Conservation (phyloP, 2,329 filamentous ascomycete species). For the Helminthosporium solani region DNA sequence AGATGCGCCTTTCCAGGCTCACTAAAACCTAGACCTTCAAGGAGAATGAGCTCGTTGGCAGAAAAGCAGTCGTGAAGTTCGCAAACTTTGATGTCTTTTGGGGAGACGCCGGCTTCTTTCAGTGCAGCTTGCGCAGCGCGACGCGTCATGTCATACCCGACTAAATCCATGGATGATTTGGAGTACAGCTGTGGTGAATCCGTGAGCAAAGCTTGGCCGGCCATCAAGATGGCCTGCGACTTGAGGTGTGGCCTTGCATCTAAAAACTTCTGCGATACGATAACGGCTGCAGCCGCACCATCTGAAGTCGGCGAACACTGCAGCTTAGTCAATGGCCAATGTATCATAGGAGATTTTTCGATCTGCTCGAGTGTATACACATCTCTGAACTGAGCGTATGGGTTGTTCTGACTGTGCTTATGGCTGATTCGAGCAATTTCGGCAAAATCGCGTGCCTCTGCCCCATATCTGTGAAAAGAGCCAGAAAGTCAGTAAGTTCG, state of each 20-base stretch:
- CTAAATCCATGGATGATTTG: conserved; percentile 76
- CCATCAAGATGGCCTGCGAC: conserved; percentile 78
- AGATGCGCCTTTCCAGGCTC: conserved; percentile 84
- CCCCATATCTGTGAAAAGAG: conserved; percentile 92
- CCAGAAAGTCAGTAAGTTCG: neutral
- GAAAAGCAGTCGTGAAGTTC: conserved; percentile 97
- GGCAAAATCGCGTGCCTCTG: conserved; percentile 80
- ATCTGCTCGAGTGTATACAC: conserved; percentile 86
- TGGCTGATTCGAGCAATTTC: conserved; percentile 93
- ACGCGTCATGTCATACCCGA: conserved; percentile 84
- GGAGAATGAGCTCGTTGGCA: conserved; percentile 84
- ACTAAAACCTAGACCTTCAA: conserved; percentile 78
- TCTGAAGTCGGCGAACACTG: conserved; percentile 96
- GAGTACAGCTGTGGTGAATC: conserved; percentile 80
- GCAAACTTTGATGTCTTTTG: conserved; percentile 74
- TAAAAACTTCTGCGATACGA: conserved; percentile 87
- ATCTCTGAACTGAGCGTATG: conserved; percentile 91
- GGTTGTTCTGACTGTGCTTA: conserved; percentile 82
- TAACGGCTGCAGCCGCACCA: conserved; percentile 80
- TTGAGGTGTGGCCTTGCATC: conserved; percentile 78
- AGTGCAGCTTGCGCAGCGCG: conserved; percentile 68
- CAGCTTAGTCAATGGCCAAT: conserved; percentile 85
- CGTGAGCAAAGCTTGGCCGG: conserved; percentile 80
- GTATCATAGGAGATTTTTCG: conserved; percentile 71
- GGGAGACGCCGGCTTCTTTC: conserved; percentile 66